Evolutionary conservation across 2,329 filamentous ascomycete species (phyloP).

Genomic region (Coniochaeta sp.): DNA sequence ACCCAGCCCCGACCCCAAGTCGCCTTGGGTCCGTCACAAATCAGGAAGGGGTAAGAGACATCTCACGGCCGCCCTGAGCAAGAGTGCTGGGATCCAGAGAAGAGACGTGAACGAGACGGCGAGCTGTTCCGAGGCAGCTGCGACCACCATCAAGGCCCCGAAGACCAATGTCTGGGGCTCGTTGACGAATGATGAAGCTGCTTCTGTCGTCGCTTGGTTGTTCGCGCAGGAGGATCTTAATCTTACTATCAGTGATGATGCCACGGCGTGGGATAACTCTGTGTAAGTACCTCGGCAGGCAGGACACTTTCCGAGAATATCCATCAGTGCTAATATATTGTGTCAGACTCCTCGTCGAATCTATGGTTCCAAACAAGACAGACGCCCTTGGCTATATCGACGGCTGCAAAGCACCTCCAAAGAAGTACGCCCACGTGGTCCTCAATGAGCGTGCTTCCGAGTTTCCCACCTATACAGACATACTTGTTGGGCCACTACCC

Average conservation of each 20-base stretch:
- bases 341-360: conserved; percentile 22
- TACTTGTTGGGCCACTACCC: conserved; percentile 42
- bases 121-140: conserved; percentile 11
- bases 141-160: conserved; percentile 23
- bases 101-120: conserved; percentile 3
- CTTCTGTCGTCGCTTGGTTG: conserved; percentile 29
- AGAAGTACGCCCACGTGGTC: conserved; percentile 35
- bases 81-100: conserved; percentile 5
- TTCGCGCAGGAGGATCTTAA: conserved; percentile 31
- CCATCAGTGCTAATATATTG: background rate
- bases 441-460: conserved; percentile 31
- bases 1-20: conserved; percentile 17
- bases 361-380: conserved; percentile 41
- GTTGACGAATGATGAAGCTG: conserved; percentile 29
- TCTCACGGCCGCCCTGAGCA: conserved; percentile 17
- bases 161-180: conserved; percentile 33
- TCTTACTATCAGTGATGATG: conserved; percentile 25
- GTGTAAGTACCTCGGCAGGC: conserved; percentile 16
- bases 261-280: conserved; percentile 28
- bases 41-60: conserved; percentile 17
- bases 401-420: conserved; percentile 24
- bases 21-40: conserved; percentile 11
- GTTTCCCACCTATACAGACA: conserved; percentile 31
- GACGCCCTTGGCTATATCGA: conserved; percentile 38
- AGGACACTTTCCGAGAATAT: conserved; percentile 11